These are phyloP conservation scores for Xerocomellus chrysenteron DNA, from an alignment of 768 basidiomycete species.

Conservation along the genomic window DNA sequence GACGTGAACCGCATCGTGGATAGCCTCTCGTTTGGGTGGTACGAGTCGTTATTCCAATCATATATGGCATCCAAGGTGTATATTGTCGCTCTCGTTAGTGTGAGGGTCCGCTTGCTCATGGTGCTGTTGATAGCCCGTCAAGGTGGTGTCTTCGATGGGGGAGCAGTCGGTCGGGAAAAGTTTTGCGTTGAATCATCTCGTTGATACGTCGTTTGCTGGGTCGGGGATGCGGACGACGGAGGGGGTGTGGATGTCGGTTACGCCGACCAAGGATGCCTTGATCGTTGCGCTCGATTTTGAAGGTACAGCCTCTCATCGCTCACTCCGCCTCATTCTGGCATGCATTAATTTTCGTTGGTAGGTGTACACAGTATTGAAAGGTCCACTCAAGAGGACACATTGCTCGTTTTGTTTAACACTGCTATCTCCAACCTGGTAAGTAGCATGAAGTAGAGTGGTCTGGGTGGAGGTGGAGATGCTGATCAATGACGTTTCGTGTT, in stretches of 20 bases:
- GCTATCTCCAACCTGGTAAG: conserved; percentile 62
- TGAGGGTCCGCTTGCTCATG: neutral
- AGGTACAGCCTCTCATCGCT: conserved; percentile 20
- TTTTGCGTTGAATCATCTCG: conserved; percentile 57
- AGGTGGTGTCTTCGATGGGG: conserved; percentile 68
- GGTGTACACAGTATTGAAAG: conserved; percentile 66
- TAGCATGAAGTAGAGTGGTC: conserved; percentile 27
- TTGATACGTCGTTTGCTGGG: conserved; percentile 64
- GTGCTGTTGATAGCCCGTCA: conserved; percentile 45
- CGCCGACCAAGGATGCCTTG: conserved; percentile 52
- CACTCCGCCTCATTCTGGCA: neutral
- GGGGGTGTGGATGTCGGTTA: conserved; percentile 68
- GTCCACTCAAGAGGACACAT: conserved; percentile 60
- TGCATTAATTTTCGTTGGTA: neutral
- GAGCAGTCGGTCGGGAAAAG: conserved; percentile 68
- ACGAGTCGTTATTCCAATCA: conserved; percentile 61
- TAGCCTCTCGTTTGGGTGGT: conserved; percentile 59
- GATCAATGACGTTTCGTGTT: neutral
- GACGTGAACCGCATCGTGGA: conserved; percentile 57
- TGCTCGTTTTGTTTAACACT: conserved; percentile 63
- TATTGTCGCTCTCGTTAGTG: neutral
- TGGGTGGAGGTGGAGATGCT: neutral
- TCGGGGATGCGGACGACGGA: conserved; percentile 67
- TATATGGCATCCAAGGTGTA: conserved; percentile 57
- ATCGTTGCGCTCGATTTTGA: conserved; percentile 66